phyloP scores from a whole-genome alignment of 805 yeast species.

The Kluyveromyces starmeri region DNA sequence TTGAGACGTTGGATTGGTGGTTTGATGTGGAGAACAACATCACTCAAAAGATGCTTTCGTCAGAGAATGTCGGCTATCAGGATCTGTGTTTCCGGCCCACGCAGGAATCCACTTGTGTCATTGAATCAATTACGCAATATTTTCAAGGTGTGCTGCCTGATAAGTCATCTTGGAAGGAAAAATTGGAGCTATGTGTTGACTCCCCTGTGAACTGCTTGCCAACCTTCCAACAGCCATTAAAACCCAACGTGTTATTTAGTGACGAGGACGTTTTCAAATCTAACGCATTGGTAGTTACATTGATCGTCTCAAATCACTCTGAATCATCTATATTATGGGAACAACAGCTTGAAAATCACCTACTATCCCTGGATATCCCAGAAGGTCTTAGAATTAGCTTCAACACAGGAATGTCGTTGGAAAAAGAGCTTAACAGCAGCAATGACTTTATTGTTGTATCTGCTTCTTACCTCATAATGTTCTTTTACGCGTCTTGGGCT shows the following conservation, averaged over 20 bases:
- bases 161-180: conserved; percentile 41
- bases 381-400: conserved; percentile 58
- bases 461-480: conserved; percentile 77
- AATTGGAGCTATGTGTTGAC: conserved; percentile 52
- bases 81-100: conserved; percentile 81
- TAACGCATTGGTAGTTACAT: conserved; percentile 67
- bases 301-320: conserved; percentile 53
- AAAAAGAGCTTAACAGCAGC: conserved; percentile 73
- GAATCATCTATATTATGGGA: conserved; percentile 55
- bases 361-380: conserved; percentile 44
- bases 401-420: conserved; percentile 76
- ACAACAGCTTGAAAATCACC: conserved; percentile 45
- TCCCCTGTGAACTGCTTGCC: conserved; percentile 90
- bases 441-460: conserved; percentile 66
- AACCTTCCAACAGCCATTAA: conserved; percentile 81
- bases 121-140: conserved; percentile 85
- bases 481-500: conserved; percentile 76
- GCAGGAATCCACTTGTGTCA: conserved; percentile 62
- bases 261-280: conserved; percentile 47
- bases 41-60: conserved; percentile 23
- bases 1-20: conserved; percentile 81
- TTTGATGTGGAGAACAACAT: conserved; percentile 62
- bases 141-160: conserved; percentile 56
- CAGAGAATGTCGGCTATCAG: conserved; percentile 34
- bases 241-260: conserved; percentile 63